phyloP scores from a whole-genome alignment of 768 basidiomycete species.

The Postia placenta region DNA sequence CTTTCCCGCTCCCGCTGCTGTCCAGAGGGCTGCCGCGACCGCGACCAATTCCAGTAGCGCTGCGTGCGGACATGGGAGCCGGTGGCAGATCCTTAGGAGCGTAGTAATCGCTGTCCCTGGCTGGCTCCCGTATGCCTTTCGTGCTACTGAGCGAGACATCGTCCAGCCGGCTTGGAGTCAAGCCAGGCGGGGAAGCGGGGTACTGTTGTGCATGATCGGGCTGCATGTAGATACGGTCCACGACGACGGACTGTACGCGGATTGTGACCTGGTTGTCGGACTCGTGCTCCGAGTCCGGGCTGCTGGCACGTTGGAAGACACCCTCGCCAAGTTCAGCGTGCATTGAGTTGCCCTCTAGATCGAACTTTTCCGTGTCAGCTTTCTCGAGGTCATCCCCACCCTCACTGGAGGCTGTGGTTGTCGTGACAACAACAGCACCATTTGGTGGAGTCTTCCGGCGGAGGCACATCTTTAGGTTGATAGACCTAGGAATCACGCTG shows the following conservation, averaged over 20 bases:
- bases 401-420: neutral
- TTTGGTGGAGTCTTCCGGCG: neutral
- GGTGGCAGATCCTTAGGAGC: neutral
- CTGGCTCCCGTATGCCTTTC: neutral
- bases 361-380: constrained; percentile 1
- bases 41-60: neutral
- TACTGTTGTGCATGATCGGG: neutral
- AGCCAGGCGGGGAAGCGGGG: neutral
- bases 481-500: constrained; percentile 21
- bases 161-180: neutral
- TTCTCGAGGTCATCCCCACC: constrained; percentile 3
- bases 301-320: constrained; percentile 12
- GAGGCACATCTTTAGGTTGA: constrained; percentile 1
- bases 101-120: neutral
- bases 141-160: neutral
- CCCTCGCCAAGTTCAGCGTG: neutral
- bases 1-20: neutral
- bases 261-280: constrained; percentile 3
- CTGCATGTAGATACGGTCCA: constrained; percentile 3
- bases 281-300: constrained; percentile 11
- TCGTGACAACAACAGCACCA: too few species aligned
- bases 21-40: neutral
- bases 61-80: neutral
- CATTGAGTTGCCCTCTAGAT: neutral
- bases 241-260: constrained; percentile 2